Evolutionary conservation across 805 yeast genomes (phyloP).

Genomic region (Wickerhamiella dianesei): DNA sequence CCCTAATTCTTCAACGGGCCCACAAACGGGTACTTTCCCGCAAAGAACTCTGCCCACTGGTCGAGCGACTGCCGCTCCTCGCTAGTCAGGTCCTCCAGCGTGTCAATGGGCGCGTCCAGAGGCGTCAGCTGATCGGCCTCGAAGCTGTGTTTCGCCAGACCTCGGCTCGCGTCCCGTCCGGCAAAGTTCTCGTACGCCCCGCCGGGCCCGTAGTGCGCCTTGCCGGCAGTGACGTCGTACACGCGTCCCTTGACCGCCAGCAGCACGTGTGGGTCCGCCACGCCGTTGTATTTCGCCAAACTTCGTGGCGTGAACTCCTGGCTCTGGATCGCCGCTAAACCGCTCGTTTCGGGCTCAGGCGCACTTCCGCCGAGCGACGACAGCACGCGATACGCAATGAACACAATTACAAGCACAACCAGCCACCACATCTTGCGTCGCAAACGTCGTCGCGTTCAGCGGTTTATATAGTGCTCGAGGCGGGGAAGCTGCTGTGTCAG

Average conservation of each 20-base stretch:
- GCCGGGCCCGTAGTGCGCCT: slow-evolving; percentile 86
- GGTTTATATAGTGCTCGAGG: neutral
- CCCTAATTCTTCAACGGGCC: slow-evolving; percentile 27
- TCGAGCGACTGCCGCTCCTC: slow-evolving; percentile 55
- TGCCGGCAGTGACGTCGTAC: slow-evolving; percentile 67
- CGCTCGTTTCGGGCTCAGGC: slow-evolving; percentile 2
- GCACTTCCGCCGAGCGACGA: neutral
- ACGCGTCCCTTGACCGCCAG: slow-evolving; percentile 79
- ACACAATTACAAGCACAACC: slow-evolving; percentile 1
- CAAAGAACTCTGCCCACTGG: slow-evolving; percentile 78
- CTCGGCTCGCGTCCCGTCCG: slow-evolving; percentile 90
- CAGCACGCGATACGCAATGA: slow-evolving; percentile 3
- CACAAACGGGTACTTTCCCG: slow-evolving; percentile 69
- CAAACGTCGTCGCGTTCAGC: neutral
- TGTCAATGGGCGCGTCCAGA: slow-evolving; percentile 67
- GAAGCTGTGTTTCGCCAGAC: slow-evolving; percentile 78
- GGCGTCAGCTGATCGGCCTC: slow-evolving; percentile 53
- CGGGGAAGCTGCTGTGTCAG: neutral
- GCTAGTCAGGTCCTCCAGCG: slow-evolving; percentile 42
- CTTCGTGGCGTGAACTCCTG: slow-evolving; percentile 58
- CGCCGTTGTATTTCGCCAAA: slow-evolving; percentile 66
- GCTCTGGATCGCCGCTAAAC: slow-evolving; percentile 23
- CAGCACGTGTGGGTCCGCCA: slow-evolving; percentile 63
- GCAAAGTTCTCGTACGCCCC: slow-evolving; percentile 93
- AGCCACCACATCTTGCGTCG: neutral